Base-by-base conservation (phyloP, 371 early-diverging fungal genomes). In the Haplosporangium sp. region DNA sequence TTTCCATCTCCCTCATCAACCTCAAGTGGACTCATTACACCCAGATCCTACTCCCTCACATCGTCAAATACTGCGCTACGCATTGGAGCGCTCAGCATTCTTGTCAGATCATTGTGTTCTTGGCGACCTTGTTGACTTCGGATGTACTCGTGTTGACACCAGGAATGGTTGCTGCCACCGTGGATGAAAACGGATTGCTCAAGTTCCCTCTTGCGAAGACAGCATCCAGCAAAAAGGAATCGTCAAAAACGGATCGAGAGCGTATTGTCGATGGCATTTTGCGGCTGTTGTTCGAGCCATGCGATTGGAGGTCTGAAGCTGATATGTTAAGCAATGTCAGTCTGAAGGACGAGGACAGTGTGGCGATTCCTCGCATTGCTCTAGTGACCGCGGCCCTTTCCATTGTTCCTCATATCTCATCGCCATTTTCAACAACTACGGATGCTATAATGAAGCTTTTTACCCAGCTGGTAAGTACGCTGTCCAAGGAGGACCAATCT, bases 11-110 rank as follows among this genome's bases (percentile, higher is more conserved):
- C 37, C 84, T 95, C 51, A 88, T 91, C 36, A 83, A 87, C 23
- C 58, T 91, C 10, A 84, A 86, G 55, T 93, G 94, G 91, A 63
- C 72, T 42, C 88, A 91, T 57, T 92, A 86, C 74, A 86, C 87
- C 41, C 90, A 90, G 67, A 85, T 92, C 21, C 82, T 91, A 59
- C 81, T 93, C 29, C 91, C 93, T 5, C 87, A 90, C 62, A 82
- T 93, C 51, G 84, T 90, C 51, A 86, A 84, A 59, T 89, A 85
- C 47, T 82, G 84, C 51, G 65, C 88, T 9, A 55, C 67, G 12
- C 81, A 87, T 40, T 86, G 85, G 67, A 59, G 65, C 2, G n/a
- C 62, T 1, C 59, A 65, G 5, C 47, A 80, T 52, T 72, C 86
- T 2, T 61, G 81, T 41, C 86, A 86, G 53, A 84, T 90, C n/a